Base-by-base conservation (phyloP, 106 monocot genomes). In the Dactylorhiza incarnata region DNA sequence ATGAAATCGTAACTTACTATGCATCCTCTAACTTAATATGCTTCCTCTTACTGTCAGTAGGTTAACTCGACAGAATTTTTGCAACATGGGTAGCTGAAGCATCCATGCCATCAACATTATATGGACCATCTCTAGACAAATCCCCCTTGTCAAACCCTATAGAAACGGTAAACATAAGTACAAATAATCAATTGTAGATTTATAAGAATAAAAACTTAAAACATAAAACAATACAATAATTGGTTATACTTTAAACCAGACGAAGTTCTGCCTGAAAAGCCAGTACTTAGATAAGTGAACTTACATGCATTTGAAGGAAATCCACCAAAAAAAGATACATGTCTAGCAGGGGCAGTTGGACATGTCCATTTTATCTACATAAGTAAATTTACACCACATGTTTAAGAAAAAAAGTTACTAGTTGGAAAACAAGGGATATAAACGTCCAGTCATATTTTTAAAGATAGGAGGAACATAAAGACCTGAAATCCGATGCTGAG, bases 311-410 rank as follows among this genome's bases (percentile, higher is more conserved):
- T 89, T 51, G 84, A 86, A 75, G 94, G 94, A 47, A 99, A 99
- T 71, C 94, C 99, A 63, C 99, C 99, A 79, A 99, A 99, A 49
- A 91, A 26, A 26, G 91, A 56, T 53, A 94, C 88, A 43, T 91
- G 99, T 74, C 94, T 73, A 51, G 89, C 87, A 75, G 99, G 91
- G 24, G 99, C 94, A 75, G 99, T 99, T 29, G 99, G 94, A 72
- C 99, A 99, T 56, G 94, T 99, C 94, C 94, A 99, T 79, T 99
- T 99, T 59, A 99, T 90, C 99, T 99, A 83, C 45, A 80, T 26
- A 25, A 70, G 49, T 51, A 71, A 46, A 48, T 20, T 20, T 10
- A 58, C n/a, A n/a, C n/a, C 10, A 46, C 47, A 26, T 19, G 19
- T 45, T 47, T n/a, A 1, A 47, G 71, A 13, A 14, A 44, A n/a